Percentiles rank a stretch among this genome's conserved stretches.
phyloP scores from a whole-genome alignment of 441 rosid species.

The Arabidopsis lyrata region DNA sequence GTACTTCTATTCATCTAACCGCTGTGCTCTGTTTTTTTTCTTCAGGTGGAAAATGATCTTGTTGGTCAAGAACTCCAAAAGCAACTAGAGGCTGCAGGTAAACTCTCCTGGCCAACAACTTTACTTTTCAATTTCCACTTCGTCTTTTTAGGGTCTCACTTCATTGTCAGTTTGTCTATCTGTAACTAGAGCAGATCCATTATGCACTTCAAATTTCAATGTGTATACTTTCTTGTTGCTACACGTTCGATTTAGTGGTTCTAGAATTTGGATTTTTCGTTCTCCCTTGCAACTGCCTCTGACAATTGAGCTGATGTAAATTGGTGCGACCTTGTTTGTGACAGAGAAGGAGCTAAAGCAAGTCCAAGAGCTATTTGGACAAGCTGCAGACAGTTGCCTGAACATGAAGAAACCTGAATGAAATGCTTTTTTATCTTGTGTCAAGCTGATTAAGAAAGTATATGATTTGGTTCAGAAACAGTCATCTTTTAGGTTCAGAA shows the following conservation, averaged over 20 bases:
- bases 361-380: slow-evolving; percentile 82
- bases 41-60: slow-evolving; percentile 79
- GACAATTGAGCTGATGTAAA: neutral
- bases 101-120: slow-evolving; percentile 13
- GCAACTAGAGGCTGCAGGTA: slow-evolving; percentile 97
- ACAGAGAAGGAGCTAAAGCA: slow-evolving; percentile 84
- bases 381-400: slow-evolving; percentile 86
- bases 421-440: slow-evolving; percentile 9
- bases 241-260: neutral
- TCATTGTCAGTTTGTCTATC: neutral
- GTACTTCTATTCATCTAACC: neutral
- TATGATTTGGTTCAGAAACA: slow-evolving; percentile 15
- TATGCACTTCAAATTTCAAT: neutral
- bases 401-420: slow-evolving; percentile 88
- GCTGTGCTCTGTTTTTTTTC: slow-evolving; percentile 11
- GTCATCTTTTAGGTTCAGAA: neutral
- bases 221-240: neutral
- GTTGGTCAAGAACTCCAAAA: slow-evolving; percentile 87
- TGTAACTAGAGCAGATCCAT: slow-evolving; percentile 5
- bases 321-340: slow-evolving; percentile 19
- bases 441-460: slow-evolving; percentile 48
- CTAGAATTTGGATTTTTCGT: neutral
- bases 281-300: slow-evolving; percentile 19
- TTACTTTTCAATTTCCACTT: neutral
- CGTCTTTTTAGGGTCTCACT: neutral